Evolutionary conservation across 2,329 filamentous ascomycete species (phyloP), one percentile per base, ranked within the genome.

Genomic region (Exophiala viscosa): DNA sequence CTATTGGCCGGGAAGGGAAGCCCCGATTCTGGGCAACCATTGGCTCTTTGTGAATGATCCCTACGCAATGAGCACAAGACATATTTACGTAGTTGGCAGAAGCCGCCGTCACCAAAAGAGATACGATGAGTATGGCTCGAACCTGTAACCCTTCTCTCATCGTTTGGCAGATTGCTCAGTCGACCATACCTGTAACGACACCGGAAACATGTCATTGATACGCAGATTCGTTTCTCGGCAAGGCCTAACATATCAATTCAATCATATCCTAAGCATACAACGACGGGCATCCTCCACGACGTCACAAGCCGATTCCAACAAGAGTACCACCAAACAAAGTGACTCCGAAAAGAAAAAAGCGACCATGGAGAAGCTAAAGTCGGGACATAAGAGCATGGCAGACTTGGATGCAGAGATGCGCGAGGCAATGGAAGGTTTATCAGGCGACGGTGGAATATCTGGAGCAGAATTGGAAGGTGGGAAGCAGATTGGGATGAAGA

Each of bases 391-490:
- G 45, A 53, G 45, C 36, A 49, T 56, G 53, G 48, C 53, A 11
- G 49, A 59, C 15, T 31, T 81, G 1, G 87, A 91, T 62, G 80
- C 82, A 55, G 86, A 90, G 60, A 67, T 91, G 18, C 76, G 76
- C 36, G 66, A 76, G 54, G 87, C 83, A 55, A 76, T 91, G 62
- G 83, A 87, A 60, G 81, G 77, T 9, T 73, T 85, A 28, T 77
- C 85, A 0, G 87, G 87, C 0, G 86, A 85, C 38, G 87, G 87
- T 3, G 87, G 88, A 7, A 80, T 79, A 20, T 76, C 85, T 2
- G 88, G 87, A 1, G 72, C 91, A 3, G 87, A 90, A 67, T 85
- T 87, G 55, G 87, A 91, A 67, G 79, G 88, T 61, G 88, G 88
- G 0, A 79, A 85, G 66, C 82, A 87, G 0, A 82, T 82, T 5